Evolutionary conservation across 106 monocot genomes (phyloP), one percentile per base, ranked within the genome.

Genomic region (Cymbidium sinense): DNA sequence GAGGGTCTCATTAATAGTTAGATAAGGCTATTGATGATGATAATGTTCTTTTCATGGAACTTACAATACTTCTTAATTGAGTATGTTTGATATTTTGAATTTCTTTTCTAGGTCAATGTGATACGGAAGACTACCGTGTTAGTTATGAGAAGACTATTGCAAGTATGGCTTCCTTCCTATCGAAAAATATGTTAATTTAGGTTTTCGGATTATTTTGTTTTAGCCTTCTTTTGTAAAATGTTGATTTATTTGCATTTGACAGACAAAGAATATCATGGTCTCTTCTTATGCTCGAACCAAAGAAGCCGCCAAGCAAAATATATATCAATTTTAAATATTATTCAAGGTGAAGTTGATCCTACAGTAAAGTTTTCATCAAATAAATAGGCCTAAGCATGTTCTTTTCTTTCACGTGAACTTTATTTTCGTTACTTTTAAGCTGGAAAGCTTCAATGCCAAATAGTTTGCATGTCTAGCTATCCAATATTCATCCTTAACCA

Each of bases 261-360:
- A 95, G 94, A 90, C 99, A 17, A 99, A 99, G 76, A 99, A 99
- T 79, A 95, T 99, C 73, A 95, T 99, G 99, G 90, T 92, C 71
- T 99, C 95, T 81, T 99, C 99, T 65, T 99, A 95, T 86, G 99
- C 99, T 64, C 90, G 99, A 34, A 99, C 95, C 39, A 99, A 99
- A 83, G 99, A 99, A 83, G 99, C 99, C 34, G 92, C 70, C 95
- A 99, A 80, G 99, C 95, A 35, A 99, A 99, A 86, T 99, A 99
- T 75, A 95, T 99, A 77, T 95, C 99, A 21, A 90, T 99, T 70
- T 86, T 99, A 64, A 99, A 99, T 65, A 99, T 99, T 43, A 99
- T 99, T 78, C 99, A 99, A 79, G 99, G 95, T 77, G 99, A 99
- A 83, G 98, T 99, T 23, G 98, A 99, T 43, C 98, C 98, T 55